Evolutionary conservation across 768 basidiomycete genomes (phyloP).

Genomic region (Chalciporus sphaerocephalus): DNA sequence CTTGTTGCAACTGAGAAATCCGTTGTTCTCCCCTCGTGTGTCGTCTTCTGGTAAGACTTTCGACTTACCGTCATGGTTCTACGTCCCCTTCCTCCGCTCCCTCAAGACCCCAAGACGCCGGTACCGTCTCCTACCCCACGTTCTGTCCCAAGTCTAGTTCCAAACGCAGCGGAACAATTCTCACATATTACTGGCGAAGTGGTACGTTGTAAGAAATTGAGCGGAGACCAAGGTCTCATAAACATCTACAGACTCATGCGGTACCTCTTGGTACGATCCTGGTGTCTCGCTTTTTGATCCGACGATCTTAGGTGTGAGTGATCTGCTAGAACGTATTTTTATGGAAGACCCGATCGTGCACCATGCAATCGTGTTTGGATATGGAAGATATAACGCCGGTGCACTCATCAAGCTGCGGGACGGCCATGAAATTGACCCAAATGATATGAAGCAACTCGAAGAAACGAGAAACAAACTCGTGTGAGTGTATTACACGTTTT

Average conservation of each 20-base stretch:
- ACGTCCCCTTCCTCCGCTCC: not conserved
- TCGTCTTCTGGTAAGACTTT: slow-evolving; percentile 11
- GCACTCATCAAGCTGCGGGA: slow-evolving; percentile 15
- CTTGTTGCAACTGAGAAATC: too few relatives aligned
- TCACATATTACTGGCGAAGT: slow-evolving; percentile 15
- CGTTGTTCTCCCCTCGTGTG: not conserved
- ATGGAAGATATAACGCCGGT: slow-evolving; percentile 17
- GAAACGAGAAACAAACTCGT: slow-evolving; percentile 13
- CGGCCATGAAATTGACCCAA: slow-evolving; percentile 6
- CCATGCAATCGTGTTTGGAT: slow-evolving; percentile 21
- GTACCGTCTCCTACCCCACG: too few relatives aligned
- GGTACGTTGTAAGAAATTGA: slow-evolving; percentile 6
- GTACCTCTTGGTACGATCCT: slow-evolving; percentile 13
- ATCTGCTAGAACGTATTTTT: slow-evolving; percentile 12
- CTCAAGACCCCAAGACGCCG: not conserved
- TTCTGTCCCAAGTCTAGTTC: too few relatives aligned
- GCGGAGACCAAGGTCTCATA: not conserved
- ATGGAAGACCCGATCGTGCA: slow-evolving; percentile 13
- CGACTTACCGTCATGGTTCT: slow-evolving; percentile 5
- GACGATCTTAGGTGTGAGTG: not conserved
- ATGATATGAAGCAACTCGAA: slow-evolving; percentile 8
- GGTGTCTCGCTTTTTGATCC: not conserved
- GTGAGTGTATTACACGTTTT: slow-evolving; percentile 1
- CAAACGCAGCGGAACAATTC: slow-evolving; percentile 1
- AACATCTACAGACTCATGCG: slow-evolving; percentile 14